Base-by-base conservation (phyloP, 257 asterid species). In the Leonotis leonurus region DNA sequence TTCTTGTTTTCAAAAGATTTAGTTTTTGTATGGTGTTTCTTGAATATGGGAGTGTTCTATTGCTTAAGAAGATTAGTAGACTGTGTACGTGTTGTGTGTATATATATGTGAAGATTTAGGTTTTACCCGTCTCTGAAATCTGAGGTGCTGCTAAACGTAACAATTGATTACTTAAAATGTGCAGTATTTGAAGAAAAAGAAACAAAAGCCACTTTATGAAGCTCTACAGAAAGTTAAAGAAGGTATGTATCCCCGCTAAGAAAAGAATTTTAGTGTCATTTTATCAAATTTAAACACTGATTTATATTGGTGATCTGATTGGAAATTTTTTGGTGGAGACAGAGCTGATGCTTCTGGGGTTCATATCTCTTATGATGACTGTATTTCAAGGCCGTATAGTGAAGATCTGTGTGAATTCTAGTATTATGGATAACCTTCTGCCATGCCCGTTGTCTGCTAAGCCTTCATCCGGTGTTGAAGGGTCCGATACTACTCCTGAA, bases 301-400 rank as follows among this genome's bases (percentile, higher is more conserved):
- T 56, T 65, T 61, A 2, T 75, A 12, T 52, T 57, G 74, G 40
- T 67, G 33, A 65, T 67, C 61, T 60, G 77, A 62, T 51, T 10
- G 9, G 39, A 16, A 46, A 50, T 54, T 66, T 37, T 67, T 64
- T 33, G 56, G 67, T 35, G 75, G 68, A 45, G 20, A 26, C 66
- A 85, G 96, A 88, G 74, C 66, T 88, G 83, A 83, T 88, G 94
- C 80, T 88, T 49, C 66, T 88, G 80, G 96, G 96, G 69, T 85
- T 88, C 71, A 88, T 88, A 69, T 88, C 96, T 1, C 85, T 88
- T 32, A 6, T 88, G 75, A 32, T 88, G 80, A 83, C 94, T 8
- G 94, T 85, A 46, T 86, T 85, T 54, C 96, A 88, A 79, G 73
- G 35, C 74, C 74, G 83, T 16, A 73, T 88, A 33, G 73, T 69